Evolutionary conservation across 805 yeast genomes (phyloP).

Genomic region (Schwanniomyces yamadae): DNA sequence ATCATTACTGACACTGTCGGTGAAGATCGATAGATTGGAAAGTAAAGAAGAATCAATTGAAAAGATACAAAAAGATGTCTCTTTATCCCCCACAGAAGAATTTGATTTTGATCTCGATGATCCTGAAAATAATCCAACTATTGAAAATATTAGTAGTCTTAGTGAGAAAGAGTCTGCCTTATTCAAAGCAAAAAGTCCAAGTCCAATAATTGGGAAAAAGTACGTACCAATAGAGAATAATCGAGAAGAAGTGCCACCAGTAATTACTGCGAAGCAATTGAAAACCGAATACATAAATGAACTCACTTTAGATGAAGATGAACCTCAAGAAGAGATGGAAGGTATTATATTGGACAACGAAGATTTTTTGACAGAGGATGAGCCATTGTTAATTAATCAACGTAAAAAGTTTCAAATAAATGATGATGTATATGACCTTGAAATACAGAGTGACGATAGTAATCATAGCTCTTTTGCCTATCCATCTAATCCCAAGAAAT

Average conservation of each 20-base stretch:
- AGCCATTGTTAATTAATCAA: slow-evolving; percentile 3
- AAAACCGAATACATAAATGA: slow-evolving; percentile 8
- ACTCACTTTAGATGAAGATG: slow-evolving; percentile 8
- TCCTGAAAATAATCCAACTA: slow-evolving; percentile 15
- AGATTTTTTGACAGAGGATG: slow-evolving; percentile 7
- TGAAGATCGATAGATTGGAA: no score
- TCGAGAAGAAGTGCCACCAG: background rate
- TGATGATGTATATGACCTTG: slow-evolving; percentile 8
- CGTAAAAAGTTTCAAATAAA: slow-evolving; percentile 5
- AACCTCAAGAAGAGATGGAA: slow-evolving; percentile 5
- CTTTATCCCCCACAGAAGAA: no score
- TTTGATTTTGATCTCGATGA: slow-evolving; percentile 11
- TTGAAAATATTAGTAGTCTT: slow-evolving; percentile 11
- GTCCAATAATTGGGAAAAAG: background rate
- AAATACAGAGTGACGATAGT: slow-evolving; percentile 6
- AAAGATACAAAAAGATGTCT: no score
- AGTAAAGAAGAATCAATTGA: no score
- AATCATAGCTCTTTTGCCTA: background rate
- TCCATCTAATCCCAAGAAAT: background rate
- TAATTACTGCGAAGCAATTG: slow-evolving; percentile 1
- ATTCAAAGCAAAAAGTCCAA: background rate
- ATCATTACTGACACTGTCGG: no score
- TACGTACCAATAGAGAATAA: slow-evolving; percentile 6
- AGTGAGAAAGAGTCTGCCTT: background rate
- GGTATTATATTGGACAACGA: slow-evolving; percentile 9